Conservation (phyloP, 768 basidiomycete species). For the Dentipellis fragilis region DNA sequence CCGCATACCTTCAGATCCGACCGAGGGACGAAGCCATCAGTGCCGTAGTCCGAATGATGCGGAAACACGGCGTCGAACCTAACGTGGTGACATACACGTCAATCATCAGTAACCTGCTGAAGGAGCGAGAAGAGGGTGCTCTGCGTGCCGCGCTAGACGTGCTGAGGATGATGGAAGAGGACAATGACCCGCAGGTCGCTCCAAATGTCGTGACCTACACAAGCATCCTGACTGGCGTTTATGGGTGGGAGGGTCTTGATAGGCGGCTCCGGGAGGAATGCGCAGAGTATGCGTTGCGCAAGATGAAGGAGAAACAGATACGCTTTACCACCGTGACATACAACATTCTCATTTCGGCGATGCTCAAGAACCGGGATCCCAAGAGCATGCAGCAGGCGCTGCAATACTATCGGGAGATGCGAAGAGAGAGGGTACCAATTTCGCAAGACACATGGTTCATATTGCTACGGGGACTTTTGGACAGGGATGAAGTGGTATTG, state of each 20-base stretch:
- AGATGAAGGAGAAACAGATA: conserved; percentile 50
- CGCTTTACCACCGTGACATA: conserved; percentile 55
- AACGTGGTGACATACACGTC: conserved; percentile 71
- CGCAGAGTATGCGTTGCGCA: conserved; percentile 37
- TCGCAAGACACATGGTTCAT: conserved; percentile 70
- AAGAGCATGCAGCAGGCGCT: conserved; percentile 48
- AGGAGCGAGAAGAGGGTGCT: conserved; percentile 39
- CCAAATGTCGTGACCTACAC: conserved; percentile 85
- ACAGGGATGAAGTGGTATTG: conserved; percentile 46
- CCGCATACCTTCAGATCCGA: conserved; percentile 61
- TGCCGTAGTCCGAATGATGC: conserved; percentile 64
- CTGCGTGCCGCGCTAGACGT: conserved; percentile 60
- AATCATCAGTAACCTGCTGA: conserved; percentile 69
- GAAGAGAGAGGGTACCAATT: conserved; percentile 32
- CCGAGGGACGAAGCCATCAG: conserved; percentile 50
- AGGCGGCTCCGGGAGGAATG: conserved; percentile 34
- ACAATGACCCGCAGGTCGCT: conserved; percentile 24
- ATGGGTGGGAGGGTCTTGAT: conserved; percentile 46
- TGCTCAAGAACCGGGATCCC: conserved; percentile 40
- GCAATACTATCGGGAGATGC: conserved; percentile 54
- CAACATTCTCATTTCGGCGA: conserved; percentile 67
- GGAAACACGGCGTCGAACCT: conserved; percentile 58
- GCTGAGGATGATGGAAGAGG: conserved; percentile 64
- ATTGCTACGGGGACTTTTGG: conserved; percentile 53
- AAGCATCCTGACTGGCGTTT: conserved; percentile 61